phyloP scores from a whole-genome alignment of 2,329 filamentous ascomycete species.

The Alternaria brassicae region DNA sequence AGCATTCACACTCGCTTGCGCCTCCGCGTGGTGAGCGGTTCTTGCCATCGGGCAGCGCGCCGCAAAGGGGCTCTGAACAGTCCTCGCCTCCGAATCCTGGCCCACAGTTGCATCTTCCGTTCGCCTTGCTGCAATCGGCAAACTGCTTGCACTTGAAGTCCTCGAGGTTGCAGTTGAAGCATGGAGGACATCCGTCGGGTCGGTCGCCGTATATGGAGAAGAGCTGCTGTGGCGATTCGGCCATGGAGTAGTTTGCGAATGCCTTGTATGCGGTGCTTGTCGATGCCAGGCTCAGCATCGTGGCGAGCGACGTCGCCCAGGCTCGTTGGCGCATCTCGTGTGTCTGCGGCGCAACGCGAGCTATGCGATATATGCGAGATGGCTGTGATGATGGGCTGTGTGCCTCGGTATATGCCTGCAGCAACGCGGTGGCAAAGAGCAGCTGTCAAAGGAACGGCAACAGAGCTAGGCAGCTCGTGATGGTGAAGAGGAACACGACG shows the following conservation, averaged over 20 bases:
- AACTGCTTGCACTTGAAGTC: constrained; percentile 92
- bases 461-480: constrained; percentile 23
- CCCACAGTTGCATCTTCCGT: constrained; percentile 91
- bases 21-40: constrained; percentile 78
- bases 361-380: constrained; percentile 15
- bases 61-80: constrained; percentile 89
- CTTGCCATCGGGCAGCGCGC: constrained; percentile 78
- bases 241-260: constrained; percentile 58
- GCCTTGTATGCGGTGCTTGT: constrained; percentile 40
- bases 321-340: constrained; percentile 45
- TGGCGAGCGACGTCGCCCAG: constrained; percentile 43
- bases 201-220: constrained; percentile 75
- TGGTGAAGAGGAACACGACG: not conserved
- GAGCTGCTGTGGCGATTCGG: constrained; percentile 58
- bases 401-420: constrained; percentile 1
- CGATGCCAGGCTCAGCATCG: constrained; percentile 32
- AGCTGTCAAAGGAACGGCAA: constrained; percentile 17
- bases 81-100: constrained; percentile 93
- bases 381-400: constrained; percentile 1
- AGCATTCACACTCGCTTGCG: constrained; percentile 75
- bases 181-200: constrained; percentile 80
- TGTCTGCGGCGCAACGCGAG: constrained; percentile 34
- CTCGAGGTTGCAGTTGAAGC: constrained; percentile 97
- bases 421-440: not conserved
- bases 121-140: constrained; percentile 84